A percentile compares a stretch with the other conserved stretches of the same genome.
Conservation (phyloP, 139 green algal genomes). For the Asterochloris sp. region DNA sequence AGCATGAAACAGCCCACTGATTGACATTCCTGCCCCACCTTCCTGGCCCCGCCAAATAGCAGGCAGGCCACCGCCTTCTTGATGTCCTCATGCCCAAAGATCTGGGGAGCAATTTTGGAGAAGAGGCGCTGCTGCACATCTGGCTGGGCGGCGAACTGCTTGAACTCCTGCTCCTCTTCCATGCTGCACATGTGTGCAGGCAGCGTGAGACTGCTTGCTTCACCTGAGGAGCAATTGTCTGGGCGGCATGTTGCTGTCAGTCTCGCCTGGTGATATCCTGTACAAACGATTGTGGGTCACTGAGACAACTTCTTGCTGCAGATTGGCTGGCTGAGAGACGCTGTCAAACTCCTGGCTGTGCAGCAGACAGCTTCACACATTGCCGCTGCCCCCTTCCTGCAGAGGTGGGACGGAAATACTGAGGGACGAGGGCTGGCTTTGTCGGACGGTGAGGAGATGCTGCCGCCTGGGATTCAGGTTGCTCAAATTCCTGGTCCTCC, state of each 20-base stretch:
- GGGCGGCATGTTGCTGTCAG: neutral
- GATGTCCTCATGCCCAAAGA: conserved; percentile 93
- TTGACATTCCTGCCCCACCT: conserved; percentile 41
- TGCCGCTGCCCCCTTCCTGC: too few species aligned
- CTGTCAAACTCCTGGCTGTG: too few species aligned
- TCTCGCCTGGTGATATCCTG: neutral
- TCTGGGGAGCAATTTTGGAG: conserved; percentile 85
- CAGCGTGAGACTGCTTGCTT: neutral
- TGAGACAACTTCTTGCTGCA: too few species aligned
- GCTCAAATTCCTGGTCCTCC: too few species aligned
- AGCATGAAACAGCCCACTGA: too few species aligned
- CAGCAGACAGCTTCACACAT: too few species aligned
- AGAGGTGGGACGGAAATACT: too few species aligned
- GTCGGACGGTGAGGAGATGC: too few species aligned
- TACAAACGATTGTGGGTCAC: neutral
- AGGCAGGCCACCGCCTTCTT: conserved; percentile 95
- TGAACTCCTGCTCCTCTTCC: conserved; percentile 82
- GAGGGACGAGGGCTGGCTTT: too few species aligned
- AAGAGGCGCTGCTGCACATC: conserved; percentile 73
- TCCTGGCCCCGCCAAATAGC: conserved; percentile 93
- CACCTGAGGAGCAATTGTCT: neutral
- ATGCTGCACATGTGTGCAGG: conserved; percentile 19
- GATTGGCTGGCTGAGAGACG: too few species aligned
- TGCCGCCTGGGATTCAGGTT: too few species aligned
- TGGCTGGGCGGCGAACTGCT: conserved; percentile 77